phyloP scores from a whole-genome alignment of 495 filamentous ascomycete genomes.

The Penicillium desertorum region DNA sequence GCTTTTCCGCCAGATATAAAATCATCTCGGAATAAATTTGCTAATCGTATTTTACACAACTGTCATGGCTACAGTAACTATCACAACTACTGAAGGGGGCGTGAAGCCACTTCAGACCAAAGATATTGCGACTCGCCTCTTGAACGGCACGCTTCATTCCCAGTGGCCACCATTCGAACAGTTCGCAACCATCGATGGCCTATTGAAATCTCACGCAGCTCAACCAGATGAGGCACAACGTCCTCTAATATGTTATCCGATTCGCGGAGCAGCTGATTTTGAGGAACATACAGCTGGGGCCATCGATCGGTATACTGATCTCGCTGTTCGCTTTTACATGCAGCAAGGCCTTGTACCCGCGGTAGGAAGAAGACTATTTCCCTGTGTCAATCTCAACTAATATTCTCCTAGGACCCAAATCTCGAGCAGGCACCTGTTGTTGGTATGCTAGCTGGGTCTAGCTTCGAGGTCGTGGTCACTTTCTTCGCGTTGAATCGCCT shows the following conservation, averaged over 20 bases:
- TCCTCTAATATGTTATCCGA: slow-evolving; percentile 29
- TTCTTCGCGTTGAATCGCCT: slow-evolving; percentile 56
- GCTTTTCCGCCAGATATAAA: slow-evolving; percentile 12
- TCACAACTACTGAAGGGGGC: slow-evolving; percentile 15
- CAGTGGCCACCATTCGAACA: slow-evolving; percentile 24
- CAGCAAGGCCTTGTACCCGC: slow-evolving; percentile 23
- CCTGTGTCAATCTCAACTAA: not conserved
- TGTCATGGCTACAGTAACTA: slow-evolving; percentile 22
- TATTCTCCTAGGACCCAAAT: slow-evolving; percentile 15
- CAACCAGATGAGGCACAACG: slow-evolving; percentile 19
- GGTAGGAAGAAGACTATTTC: slow-evolving; percentile 2
- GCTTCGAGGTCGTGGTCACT: slow-evolving; percentile 54
- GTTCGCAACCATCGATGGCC: slow-evolving; percentile 28
- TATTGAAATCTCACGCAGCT: slow-evolving; percentile 27
- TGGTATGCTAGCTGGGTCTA: slow-evolving; percentile 51
- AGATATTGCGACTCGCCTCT: slow-evolving; percentile 26
- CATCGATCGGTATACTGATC: slow-evolving; percentile 29
- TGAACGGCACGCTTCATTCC: slow-evolving; percentile 31
- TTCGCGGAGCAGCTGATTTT: slow-evolving; percentile 24
- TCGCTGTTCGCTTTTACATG: slow-evolving; percentile 28
- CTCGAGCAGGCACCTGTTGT: slow-evolving; percentile 38
- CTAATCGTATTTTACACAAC: not conserved
- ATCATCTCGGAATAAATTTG: not conserved
- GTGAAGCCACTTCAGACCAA: slow-evolving; percentile 10
- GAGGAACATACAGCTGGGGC: slow-evolving; percentile 30